phyloP scores from a whole-genome alignment of 1,284 basidiomycete genomes.

The Dichomitus squalens region DNA sequence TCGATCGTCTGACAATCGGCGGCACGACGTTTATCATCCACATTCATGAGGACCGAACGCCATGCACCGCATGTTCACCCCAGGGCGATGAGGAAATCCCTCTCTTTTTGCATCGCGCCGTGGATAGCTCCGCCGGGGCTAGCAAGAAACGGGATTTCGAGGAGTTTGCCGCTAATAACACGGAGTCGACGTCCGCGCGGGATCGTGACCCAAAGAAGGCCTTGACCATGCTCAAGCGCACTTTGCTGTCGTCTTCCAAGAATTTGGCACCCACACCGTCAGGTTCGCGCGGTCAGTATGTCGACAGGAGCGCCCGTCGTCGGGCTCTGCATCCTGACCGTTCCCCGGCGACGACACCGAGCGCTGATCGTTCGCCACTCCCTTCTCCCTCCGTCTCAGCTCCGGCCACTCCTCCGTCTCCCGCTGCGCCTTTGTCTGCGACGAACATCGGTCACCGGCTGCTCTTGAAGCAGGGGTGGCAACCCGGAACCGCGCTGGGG shows the following conservation, averaged over 20 bases:
- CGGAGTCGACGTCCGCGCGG: slow-evolving; percentile 3
- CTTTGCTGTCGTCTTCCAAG: slow-evolving; percentile 55
- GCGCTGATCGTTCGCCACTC: slow-evolving; percentile 43
- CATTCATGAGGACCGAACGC: slow-evolving; percentile 59
- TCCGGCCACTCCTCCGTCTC: slow-evolving; percentile 14
- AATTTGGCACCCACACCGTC: slow-evolving; percentile 19
- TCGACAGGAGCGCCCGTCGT: slow-evolving; percentile 70
- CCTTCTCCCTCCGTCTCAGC: slow-evolving; percentile 22
- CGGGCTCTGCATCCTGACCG: slow-evolving; percentile 53
- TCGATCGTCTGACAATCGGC: slow-evolving; percentile 66
- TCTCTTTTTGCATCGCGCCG: slow-evolving; percentile 48
- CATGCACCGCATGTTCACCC: slow-evolving; percentile 63
- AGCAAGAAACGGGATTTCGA: slow-evolving; percentile 37
- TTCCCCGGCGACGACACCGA: slow-evolving; percentile 6
- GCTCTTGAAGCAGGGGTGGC: slow-evolving; percentile 74
- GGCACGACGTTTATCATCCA: slow-evolving; percentile 71
- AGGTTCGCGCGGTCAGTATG: slow-evolving; percentile 37
- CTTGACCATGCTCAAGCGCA: slow-evolving; percentile 62
- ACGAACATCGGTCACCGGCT: slow-evolving; percentile 70
- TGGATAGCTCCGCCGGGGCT: slow-evolving; percentile 25
- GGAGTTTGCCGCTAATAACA: not conserved
- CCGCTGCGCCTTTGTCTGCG: slow-evolving; percentile 22
- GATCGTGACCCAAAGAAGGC: slow-evolving; percentile 57
- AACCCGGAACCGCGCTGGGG: slow-evolving; percentile 65
- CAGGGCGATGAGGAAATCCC: slow-evolving; percentile 55